Evolutionary conservation across 345 rosid genomes (phyloP), one percentile per base, ranked within the genome.

Genomic region (Salix purpurea): DNA sequence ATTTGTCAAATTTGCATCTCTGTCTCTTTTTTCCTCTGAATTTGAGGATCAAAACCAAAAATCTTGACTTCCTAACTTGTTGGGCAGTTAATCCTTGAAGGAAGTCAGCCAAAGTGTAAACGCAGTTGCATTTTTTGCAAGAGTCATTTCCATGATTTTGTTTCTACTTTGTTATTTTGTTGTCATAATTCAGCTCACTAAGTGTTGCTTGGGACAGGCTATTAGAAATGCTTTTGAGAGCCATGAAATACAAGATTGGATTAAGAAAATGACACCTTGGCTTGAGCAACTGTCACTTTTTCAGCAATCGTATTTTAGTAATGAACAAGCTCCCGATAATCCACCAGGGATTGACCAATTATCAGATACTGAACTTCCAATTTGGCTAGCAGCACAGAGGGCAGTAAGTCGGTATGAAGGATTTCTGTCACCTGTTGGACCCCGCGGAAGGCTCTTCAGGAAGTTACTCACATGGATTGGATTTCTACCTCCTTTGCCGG

Each of bases 361-460:
- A 80, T 83, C 91, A 80, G 90, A 87, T 72, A 77, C 82, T 21
- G 91, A 90, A 36, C 97, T 95, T 72, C 97, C 97, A 50, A 89
- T 95, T 76, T 87, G 96, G 85, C 76, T 91, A 77, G 97, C 99
- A 65, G 97, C 99, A 77, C 93, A 91, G 88, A 95, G 85, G 79
- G 99, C 97, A 77, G 95, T 92, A 69, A 89, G 88, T 76, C 92
- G 96, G 65, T 95, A 92, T 74, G 90, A 92, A 83, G 97, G 95
- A 72, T 79, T 92, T 82, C 86, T 95, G 34, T 89, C 99, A 65
- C 88, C 92, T 39, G 84, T 84, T 82, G 99, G 99, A 80, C 97
- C 99, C 64, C 91, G 99, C 30, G 91, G 89, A 82, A 88, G 90
- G 89, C 94, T 95, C 72, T 83, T 95, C 42, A 84, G 88, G 80